Percentiles rank a stretch among this genome's conserved stretches.
phyloP scores from a whole-genome alignment of 371 early-diverging fungal species.

The Conidiobolus incongruus region DNA sequence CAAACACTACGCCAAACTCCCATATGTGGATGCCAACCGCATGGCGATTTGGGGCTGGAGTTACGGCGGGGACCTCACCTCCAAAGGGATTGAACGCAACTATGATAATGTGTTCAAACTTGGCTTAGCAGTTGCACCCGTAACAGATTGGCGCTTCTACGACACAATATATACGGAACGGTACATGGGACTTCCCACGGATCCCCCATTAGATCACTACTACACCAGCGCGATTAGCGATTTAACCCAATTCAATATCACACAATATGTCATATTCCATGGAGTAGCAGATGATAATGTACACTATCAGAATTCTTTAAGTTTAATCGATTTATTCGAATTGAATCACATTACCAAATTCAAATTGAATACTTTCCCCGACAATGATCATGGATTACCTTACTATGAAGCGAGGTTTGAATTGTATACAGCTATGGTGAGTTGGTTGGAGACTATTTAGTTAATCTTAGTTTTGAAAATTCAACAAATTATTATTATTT shows the following conservation, averaged over 20 bases:
- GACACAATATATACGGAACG: conserved; percentile 93
- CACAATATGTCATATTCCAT: conserved; percentile 65
- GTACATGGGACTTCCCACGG: conserved; percentile 72
- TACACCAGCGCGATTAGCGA: conserved; percentile 45
- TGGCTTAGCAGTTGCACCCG: conserved; percentile 91
- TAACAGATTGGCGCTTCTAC: conserved; percentile 74
- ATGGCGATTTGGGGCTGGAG: conserved; percentile 95
- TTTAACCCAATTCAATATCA: conserved; percentile 57
- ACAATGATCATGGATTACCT: conserved; percentile 73
- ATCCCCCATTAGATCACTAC: conserved; percentile 56
- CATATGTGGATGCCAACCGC: conserved; percentile 50
- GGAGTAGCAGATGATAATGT: conserved; percentile 88
- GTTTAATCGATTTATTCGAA: conserved; percentile 38
- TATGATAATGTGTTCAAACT: conserved; percentile 53
- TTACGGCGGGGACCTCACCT: conserved; percentile 80
- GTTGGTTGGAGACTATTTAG: neutral
- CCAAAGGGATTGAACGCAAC: conserved; percentile 67
- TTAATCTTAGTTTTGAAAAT: no score
- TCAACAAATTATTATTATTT: no score
- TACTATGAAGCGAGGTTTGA: neutral
- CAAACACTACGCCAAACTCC: conserved; percentile 25
- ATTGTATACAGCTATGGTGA: neutral
- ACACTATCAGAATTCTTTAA: conserved; percentile 72
- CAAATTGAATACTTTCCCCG: conserved; percentile 52
- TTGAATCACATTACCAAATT: conserved; percentile 18